Evolutionary conservation across 768 basidiomycete genomes (phyloP), one percentile per base, ranked within the genome.

Genomic region (Trametes meyenii): DNA sequence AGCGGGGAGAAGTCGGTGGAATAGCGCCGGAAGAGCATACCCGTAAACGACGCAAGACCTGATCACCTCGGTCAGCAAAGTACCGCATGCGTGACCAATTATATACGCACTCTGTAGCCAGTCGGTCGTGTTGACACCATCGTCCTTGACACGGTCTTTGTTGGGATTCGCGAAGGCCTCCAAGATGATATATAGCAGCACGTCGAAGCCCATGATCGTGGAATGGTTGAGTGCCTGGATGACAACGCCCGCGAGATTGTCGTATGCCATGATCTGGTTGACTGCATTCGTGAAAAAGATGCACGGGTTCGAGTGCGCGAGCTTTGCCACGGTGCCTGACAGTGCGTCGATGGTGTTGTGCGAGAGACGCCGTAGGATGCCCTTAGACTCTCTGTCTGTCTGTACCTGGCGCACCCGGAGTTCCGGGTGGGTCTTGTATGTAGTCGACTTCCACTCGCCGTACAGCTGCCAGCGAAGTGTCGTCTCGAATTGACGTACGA

Each of bases 261-360:
- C 92, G 70, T 99, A 99, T 14, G 92, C 88, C 89, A 94, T 94
- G 60, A 98, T 90, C 74, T 98, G 97, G 66, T 89, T 88, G 49
- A 99, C 87, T 0, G 91, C 93, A 63, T 92, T 90, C 23, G 83
- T 72, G 78, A 98, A 98, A 67, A 98, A 85, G 51, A 96, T 88
- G 67, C 87, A 89, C 5, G 97, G 97, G 70, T 98, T 97, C 17
- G 92, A 90, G 73, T 98, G 95, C 14, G 93, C 93, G 55, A 96
- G 77, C 75, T 98, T 98, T 13, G 93, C 96, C 24, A 98, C 86
- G 3, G 89, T 84, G 19, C 96, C 89, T 29, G 94, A 89, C 14
- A 97, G 82, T 2, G 89, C 81, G 70, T 94, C 92, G 58, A 91
- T 85, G 16, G 92, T 94, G 50, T 93, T 87, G 68, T 85, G 85